These are phyloP conservation scores for Saccharomyces hybrid DNA, from an alignment of 1,139 yeast genomes.

Conservation along the genomic window DNA sequence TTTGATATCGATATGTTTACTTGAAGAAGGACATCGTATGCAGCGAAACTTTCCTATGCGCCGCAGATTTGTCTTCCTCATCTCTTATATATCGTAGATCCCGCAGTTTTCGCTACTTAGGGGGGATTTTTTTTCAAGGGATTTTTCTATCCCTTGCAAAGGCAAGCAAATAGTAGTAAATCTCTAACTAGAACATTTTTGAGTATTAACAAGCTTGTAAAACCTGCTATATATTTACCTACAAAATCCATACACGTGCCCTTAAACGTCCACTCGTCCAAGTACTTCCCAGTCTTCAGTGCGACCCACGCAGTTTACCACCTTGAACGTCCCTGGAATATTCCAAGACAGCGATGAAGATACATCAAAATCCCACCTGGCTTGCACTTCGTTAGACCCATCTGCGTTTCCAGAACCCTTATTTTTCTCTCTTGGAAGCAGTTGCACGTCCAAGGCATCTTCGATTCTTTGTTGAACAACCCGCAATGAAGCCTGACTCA, in stretches of 20 bases:
- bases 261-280: slow-evolving; percentile 33
- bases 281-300: slow-evolving; percentile 63
- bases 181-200: slow-evolving; percentile 4
- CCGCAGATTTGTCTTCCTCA: background rate
- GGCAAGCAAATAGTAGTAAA: slow-evolving; percentile 3
- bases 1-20: background rate
- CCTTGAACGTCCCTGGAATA: slow-evolving; percentile 50
- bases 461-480: slow-evolving; percentile 63
- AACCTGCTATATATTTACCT: slow-evolving; percentile 8
- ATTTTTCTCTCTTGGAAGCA: slow-evolving; percentile 31
- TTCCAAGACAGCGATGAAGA: slow-evolving; percentile 22
- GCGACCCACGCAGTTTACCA: slow-evolving; percentile 71
- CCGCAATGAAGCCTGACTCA: slow-evolving; percentile 64
- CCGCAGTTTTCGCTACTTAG: background rate
- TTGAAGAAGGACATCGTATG: background rate
- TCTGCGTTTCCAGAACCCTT: background rate
- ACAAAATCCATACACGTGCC: slow-evolving; percentile 36
- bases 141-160: slow-evolving; percentile 32
- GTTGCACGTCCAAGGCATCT: slow-evolving; percentile 54
- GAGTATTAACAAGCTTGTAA: slow-evolving; percentile 6
- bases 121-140: slow-evolving; percentile 23
- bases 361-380: slow-evolving; percentile 18
- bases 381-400: slow-evolving; percentile 13
- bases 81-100: background rate
- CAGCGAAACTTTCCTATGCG: background rate